These are phyloP conservation scores for Chaetomium olivaceum DNA, from an alignment of 2,329 filamentous ascomycete genomes.

Conservation along the genomic window DNA sequence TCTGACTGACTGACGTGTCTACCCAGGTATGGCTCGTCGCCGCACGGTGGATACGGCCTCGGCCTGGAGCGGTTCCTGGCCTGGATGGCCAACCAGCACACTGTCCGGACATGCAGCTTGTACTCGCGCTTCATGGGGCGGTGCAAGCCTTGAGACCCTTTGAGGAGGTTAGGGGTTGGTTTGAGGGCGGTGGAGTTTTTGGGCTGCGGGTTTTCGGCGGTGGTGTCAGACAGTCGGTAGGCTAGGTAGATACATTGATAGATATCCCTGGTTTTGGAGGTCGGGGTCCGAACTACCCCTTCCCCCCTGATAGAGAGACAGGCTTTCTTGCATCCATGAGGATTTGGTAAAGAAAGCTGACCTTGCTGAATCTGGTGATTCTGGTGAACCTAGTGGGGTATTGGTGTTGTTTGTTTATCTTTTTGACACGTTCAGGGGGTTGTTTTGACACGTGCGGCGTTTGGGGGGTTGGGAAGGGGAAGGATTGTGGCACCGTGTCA, in stretches of 20 bases:
- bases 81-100: slow-evolving; percentile 65
- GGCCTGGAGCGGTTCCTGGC: slow-evolving; percentile 79
- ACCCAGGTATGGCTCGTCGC: slow-evolving; percentile 79
- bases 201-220: background rate
- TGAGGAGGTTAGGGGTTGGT: slow-evolving; percentile 28
- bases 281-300: background rate
- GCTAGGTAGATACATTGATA: background rate
- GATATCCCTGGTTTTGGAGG: background rate
- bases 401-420: background rate
- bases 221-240: background rate
- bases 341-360: background rate
- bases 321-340: background rate
- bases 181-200: slow-evolving; percentile 10
- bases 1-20: background rate
- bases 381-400: background rate
- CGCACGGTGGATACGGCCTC: slow-evolving; percentile 90
- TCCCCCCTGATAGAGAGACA: background rate
- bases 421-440: background rate
- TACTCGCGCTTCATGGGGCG: slow-evolving; percentile 81
- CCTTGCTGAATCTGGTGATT: background rate
- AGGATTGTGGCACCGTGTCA: background rate
- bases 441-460: slow-evolving; percentile 6
- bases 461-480: background rate
- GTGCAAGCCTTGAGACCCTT: slow-evolving; percentile 76
- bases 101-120: slow-evolving; percentile 67